Base-by-base conservation (phyloP, 2,329 filamentous ascomycete species). In the Decorospora gaudefroyi region DNA sequence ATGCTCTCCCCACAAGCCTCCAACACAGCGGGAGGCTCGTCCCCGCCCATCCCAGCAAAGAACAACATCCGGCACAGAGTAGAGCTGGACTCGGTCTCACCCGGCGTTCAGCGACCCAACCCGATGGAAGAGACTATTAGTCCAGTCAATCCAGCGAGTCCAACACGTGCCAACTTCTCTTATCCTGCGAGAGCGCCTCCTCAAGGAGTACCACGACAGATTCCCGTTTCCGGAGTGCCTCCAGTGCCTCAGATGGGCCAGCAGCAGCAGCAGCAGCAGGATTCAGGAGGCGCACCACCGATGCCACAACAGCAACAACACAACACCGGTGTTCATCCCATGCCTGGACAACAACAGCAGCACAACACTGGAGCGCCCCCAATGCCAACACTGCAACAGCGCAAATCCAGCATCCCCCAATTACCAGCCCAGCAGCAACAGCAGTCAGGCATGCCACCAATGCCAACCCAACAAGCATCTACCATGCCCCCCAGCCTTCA, bases 51-150 rank as follows among this genome's bases (percentile, higher is more conserved):
- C 21, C 67, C 66, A 21, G 58, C 57, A 23, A 66, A 59, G 34
- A 70, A 62, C 53, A 69, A 67, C 35, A 68, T 69, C 23, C 57
- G 67, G 21, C 55, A 69, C 29, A 57, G 64, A n/a, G 56, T 68
- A 16, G 67, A 70, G 34, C 45, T 69, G 8, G 61, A 64, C 41
- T 65, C 65, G 3, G 53, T 62, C 10, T 69, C 65, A 36, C 66
- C 67, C 10, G 64, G 58, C 4, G 44, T 68, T 6, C 62, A 68
- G 39, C 56, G 57, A n/a, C 61, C 62, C 6, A 67, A 70, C 18
- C 66, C 65, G 3, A 58, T 67, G 48, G 57, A 56, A 4, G 49
- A 57, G 9, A 42, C 54, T 5, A 54, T 56, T 16, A 60, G 59
- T 10, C 61, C 59, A 3, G 46, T 65, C 2, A 63, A 51, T 10